phyloP scores from a whole-genome alignment of 106 monocot species.

The Cymbidium sinense region DNA sequence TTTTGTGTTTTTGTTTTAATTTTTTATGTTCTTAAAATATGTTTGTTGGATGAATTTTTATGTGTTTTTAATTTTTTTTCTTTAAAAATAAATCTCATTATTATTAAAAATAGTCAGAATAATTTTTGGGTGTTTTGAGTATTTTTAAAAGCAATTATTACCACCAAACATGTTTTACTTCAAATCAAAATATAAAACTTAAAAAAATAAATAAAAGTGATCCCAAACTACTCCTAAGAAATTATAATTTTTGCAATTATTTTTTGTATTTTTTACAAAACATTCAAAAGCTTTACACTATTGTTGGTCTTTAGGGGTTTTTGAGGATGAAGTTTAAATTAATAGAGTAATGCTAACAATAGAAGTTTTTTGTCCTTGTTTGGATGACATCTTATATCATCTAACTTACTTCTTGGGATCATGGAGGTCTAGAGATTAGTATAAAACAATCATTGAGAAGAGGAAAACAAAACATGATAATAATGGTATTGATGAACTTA shows the following conservation, averaged over 20 bases:
- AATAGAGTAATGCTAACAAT: not conserved
- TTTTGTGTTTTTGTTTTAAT: too few relatives aligned
- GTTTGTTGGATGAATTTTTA: too few relatives aligned
- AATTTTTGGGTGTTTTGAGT: too few relatives aligned
- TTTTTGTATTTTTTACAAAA: not conserved
- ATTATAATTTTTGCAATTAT: not conserved
- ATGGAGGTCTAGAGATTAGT: slow-evolving; percentile 86
- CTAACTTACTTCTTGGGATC: slow-evolving; percentile 5
- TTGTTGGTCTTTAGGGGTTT: not conserved
- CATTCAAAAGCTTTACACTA: not conserved
- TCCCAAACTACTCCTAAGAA: too few relatives aligned
- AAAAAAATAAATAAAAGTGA: too few relatives aligned
- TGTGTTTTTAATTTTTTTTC: too few relatives aligned
- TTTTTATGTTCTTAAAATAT: too few relatives aligned
- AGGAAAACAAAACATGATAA: slow-evolving; percentile 42
- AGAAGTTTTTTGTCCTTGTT: not conserved
- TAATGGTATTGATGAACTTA: slow-evolving; percentile 25
- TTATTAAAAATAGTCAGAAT: too few relatives aligned
- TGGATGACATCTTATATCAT: not conserved
- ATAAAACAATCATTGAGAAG: slow-evolving; percentile 54
- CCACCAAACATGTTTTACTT: too few relatives aligned
- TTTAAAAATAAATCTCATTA: too few relatives aligned
- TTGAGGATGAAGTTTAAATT: not conserved
- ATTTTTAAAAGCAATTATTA: too few relatives aligned
- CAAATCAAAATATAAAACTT: too few relatives aligned